A percentile compares a stretch with the other conserved stretches of the same genome.
phyloP scores from a whole-genome alignment of 306 rosid genomes.

The Macrotyloma uniflorum region DNA sequence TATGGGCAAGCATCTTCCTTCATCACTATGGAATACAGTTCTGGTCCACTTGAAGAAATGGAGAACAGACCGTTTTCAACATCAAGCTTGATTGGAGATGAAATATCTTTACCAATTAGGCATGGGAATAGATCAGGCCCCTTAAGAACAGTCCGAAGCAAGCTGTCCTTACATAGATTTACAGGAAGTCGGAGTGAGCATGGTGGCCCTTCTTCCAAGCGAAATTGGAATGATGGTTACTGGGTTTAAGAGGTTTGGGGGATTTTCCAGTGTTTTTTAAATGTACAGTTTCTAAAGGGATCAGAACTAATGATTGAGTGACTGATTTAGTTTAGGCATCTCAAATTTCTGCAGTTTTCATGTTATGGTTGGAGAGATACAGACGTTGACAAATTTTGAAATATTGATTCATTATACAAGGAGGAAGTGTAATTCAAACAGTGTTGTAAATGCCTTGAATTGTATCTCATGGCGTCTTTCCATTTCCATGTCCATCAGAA shows the following conservation, averaged over 20 bases:
- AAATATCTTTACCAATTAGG: conserved; percentile 68
- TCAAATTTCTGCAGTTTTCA: conserved; percentile 46
- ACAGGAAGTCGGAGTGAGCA: conserved; percentile 93
- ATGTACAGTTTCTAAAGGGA: conserved; percentile 78
- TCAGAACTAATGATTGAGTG: conserved; percentile 57
- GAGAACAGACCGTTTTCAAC: conserved; percentile 85
- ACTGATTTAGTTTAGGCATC: conserved; percentile 57
- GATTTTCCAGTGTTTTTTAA: conserved; percentile 45
- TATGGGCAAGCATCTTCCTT: conserved; percentile 84
- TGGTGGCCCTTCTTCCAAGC: conserved; percentile 68
- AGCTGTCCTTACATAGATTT: conserved; percentile 67
- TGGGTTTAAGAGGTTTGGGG: conserved; percentile 52
- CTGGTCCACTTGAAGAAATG: conserved; percentile 89
- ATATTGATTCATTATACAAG: conserved; percentile 79
- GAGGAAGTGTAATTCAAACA: conserved; percentile 63
- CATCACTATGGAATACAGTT: conserved; percentile 94
- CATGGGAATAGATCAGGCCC: conserved; percentile 98
- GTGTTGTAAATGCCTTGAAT: conserved; percentile 55
- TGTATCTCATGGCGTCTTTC: conserved; percentile 32
- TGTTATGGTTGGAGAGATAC: conserved; percentile 50
- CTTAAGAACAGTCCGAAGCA: conserved; percentile 78
- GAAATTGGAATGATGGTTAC: conserved; percentile 51
- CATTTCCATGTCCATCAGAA: not conserved
- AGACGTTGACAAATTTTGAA: conserved; percentile 76
- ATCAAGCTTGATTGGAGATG: conserved; percentile 79